Base-by-base conservation (phyloP, 305 asterid species). In the Fraxinus sp. region DNA sequence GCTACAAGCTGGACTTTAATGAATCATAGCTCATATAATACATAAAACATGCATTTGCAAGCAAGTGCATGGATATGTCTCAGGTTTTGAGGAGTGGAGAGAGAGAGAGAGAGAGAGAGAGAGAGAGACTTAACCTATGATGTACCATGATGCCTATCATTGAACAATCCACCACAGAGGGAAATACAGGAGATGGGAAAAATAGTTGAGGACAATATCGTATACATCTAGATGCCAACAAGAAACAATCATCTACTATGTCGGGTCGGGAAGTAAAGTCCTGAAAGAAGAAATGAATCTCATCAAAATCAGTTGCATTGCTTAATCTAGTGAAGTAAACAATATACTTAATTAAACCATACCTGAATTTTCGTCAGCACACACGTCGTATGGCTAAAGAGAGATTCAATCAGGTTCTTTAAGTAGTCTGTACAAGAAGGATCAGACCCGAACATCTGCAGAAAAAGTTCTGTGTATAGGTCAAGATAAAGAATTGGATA, bases 201-300 rank as follows among this genome's bases (percentile, higher is more conserved):
- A 97, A 92, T 81, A 95, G 83, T 71, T 92, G 98, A 82, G 99
- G 99, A 76, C 98, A 97, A 87, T 97, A 97, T 18, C 98, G 97
- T 86, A 97, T 93, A 86, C 99, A 95, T 87, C 99, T 91, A 35
- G 99, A 97, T 70, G 97, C 98, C 90, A 97, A 89, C 91, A 97
- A 86, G 90, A 95, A 97, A 85, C 98, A 97, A 87, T 97, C 98
- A 85, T 97, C 98, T 75, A 94, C 99, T 85, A 95, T 89, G 88
- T 97, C 99, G 52, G 99, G 99, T 57, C 97, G 91, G 80, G 97
- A 86, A 83, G 94, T 88, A 81, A 97, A 95, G 85, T 97, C 98
- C 97, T 92, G 88, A 78, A 57, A 75, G 74, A 71, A 82, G 64
- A 68, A 77, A 83, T 77, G 52, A 78, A 57, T 82, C 84, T 84